Conservation (phyloP, 75 land plant genomes). For the Sequoia sempervirens region DNA sequence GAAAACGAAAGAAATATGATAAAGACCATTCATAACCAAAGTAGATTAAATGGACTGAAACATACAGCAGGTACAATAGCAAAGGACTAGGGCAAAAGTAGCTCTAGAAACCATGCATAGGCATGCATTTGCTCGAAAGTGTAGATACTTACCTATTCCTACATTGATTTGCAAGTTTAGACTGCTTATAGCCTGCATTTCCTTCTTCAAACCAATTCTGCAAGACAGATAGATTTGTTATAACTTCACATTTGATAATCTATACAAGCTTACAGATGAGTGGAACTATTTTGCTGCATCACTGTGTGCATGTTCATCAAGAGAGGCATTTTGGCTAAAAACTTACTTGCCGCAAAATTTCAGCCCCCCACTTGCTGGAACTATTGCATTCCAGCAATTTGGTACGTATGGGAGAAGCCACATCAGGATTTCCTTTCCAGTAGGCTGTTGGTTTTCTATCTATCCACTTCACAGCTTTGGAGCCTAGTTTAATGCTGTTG, state of each 20-base stretch:
- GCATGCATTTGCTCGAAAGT: not conserved
- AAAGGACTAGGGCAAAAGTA: no score
- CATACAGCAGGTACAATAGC: no score
- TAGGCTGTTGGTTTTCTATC: conserved; percentile 40
- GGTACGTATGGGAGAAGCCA: conserved; percentile 39
- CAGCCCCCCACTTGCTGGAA: conserved; percentile 34
- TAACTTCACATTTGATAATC: not conserved
- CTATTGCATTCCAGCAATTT: conserved; percentile 54
- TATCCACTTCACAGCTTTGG: conserved; percentile 38
- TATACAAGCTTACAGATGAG: not conserved
- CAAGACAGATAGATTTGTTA: conserved; percentile 3
- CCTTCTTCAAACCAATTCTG: conserved; percentile 70
- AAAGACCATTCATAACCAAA: no score
- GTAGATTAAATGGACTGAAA: no score
- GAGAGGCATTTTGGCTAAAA: not conserved
- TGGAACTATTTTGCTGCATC: not conserved
- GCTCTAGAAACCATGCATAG: no score
- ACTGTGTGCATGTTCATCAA: not conserved
- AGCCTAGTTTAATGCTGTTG: conserved; percentile 40
- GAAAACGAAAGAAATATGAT: no score
- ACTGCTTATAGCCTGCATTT: conserved; percentile 44
- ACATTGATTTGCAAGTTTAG: conserved; percentile 68
- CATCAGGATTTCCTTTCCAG: conserved; percentile 87
- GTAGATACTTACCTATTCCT: conserved; percentile 39
- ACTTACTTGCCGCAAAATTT: conserved; percentile 60